A percentile compares a stretch with the other conserved stretches of the same genome.
These are phyloP conservation scores for Chlorella vulgaris DNA, from an alignment of 139 green algal species.

Conservation along the genomic window DNA sequence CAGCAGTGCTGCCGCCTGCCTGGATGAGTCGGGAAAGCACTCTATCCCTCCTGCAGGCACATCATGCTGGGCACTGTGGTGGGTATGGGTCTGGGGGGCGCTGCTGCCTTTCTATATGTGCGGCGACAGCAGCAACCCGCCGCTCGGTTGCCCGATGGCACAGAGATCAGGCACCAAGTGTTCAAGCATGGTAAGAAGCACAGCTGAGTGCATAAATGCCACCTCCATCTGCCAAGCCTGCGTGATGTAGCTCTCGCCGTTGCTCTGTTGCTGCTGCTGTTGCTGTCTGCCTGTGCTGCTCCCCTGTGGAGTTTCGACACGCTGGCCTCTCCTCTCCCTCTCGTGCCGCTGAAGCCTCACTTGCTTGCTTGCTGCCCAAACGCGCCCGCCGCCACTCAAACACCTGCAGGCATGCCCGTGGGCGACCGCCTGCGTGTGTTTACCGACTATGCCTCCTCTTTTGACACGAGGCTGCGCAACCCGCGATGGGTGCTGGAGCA, in stretches of 20 bases:
- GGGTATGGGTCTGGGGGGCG: slow-evolving; percentile 25
- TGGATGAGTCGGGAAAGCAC: too few species aligned
- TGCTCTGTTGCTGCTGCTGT: too few species aligned
- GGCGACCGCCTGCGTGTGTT: slow-evolving; percentile 34
- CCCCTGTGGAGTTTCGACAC: too few species aligned
- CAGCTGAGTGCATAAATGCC: too few species aligned
- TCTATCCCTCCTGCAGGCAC: slow-evolving; percentile 1
- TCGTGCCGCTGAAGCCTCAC: too few species aligned
- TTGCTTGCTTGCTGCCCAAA: neutral
- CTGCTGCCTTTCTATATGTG: slow-evolving; percentile 13
- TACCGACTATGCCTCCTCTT: slow-evolving; percentile 57
- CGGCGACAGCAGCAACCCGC: slow-evolving; percentile 1
- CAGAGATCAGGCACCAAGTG: slow-evolving; percentile 29
- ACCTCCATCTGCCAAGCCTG: too few species aligned
- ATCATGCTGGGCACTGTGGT: slow-evolving; percentile 13
- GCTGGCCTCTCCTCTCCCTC: too few species aligned
- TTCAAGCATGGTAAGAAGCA: slow-evolving; percentile 45
- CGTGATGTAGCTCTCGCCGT: too few species aligned
- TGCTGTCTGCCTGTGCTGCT: too few species aligned
- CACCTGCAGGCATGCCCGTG: slow-evolving; percentile 20
- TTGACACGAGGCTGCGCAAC: slow-evolving; percentile 77
- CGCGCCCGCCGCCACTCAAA: neutral
- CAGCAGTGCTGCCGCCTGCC: too few species aligned
- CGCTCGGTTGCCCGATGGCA: neutral
- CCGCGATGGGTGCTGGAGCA: slow-evolving; percentile 81